These are phyloP conservation scores for Fragaria vesca DNA, from an alignment of 306 rosid species.

Conservation along the genomic window DNA sequence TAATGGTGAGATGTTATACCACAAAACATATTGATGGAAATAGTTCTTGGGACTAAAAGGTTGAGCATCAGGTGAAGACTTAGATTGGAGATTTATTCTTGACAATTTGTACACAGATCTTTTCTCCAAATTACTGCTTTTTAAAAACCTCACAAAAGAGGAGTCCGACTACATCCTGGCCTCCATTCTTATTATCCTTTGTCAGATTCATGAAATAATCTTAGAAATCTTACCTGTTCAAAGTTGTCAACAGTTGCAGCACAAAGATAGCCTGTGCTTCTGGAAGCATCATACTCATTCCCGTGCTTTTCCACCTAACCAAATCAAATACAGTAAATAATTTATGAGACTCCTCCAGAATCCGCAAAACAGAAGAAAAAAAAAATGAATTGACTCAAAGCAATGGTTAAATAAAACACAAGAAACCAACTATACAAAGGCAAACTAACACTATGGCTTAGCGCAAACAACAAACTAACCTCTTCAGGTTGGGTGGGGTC, in stretches of 20 bases:
- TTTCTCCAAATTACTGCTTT: not conserved
- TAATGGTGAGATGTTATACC: not conserved
- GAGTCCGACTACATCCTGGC: not conserved
- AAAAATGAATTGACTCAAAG: not conserved
- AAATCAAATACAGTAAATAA: conserved; percentile 23
- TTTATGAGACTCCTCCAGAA: not conserved
- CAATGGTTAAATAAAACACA: conserved; percentile 10
- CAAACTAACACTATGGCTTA: conserved; percentile 11
- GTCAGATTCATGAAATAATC: conserved; percentile 7
- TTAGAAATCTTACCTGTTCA: conserved; percentile 52
- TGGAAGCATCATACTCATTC: conserved; percentile 68
- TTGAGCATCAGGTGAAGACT: not conserved
- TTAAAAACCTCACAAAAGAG: not conserved
- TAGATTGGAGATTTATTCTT: conserved; percentile 7
- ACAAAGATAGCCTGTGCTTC: conserved; percentile 92
- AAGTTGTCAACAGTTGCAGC: conserved; percentile 71
- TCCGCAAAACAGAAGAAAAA: not conserved
- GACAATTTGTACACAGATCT: not conserved
- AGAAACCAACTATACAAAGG: conserved; percentile 19
- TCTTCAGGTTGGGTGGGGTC: conserved; percentile 79
- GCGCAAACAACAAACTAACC: conserved; percentile 39
- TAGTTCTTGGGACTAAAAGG: not conserved
- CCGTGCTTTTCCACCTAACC: conserved; percentile 59
- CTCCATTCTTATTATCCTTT: not conserved
- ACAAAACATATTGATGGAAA: not conserved